These are phyloP conservation scores for Zymoseptoria tritici DNA, from an alignment of 2,329 filamentous ascomycete species.

Conservation along the genomic window DNA sequence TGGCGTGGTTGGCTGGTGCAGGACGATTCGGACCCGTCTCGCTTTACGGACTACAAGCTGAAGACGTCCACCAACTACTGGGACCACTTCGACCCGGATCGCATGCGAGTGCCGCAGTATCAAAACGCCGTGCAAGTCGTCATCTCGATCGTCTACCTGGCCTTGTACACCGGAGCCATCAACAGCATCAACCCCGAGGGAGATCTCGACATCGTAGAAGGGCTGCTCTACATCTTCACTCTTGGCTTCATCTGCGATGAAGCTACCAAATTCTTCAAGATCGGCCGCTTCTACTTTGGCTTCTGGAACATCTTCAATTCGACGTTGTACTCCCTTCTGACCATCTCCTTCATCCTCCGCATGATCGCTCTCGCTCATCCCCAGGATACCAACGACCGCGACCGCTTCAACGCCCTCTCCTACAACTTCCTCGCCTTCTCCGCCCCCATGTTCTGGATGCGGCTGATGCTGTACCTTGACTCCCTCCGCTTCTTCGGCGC, in stretches of 20 bases:
- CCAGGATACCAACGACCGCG: conserved; percentile 37
- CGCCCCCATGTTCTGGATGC: conserved; percentile 94
- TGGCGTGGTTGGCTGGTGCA: conserved; percentile 98
- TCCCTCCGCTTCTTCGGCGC: conserved; percentile 92
- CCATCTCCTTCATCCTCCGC: conserved; percentile 69
- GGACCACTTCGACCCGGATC: conserved; percentile 82
- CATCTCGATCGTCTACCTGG: conserved; percentile 75
- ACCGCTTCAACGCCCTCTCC: conserved; percentile 67
- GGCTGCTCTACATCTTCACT: conserved; percentile 83
- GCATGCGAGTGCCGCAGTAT: conserved; percentile 86
- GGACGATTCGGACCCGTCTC: conserved; percentile 81
- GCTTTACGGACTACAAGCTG: conserved; percentile 79
- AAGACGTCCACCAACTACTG: conserved; percentile 72
- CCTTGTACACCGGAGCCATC: conserved; percentile 80
- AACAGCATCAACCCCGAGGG: conserved; percentile 81
- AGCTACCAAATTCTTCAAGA: conserved; percentile 82
- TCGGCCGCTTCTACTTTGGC: conserved; percentile 80
- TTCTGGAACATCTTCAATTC: conserved; percentile 98
- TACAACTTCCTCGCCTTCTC: conserved; percentile 93
- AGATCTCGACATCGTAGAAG: conserved; percentile 76
- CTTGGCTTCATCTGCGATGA: conserved; percentile 87
- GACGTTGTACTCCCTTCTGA: conserved; percentile 69
- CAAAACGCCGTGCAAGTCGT: conserved; percentile 86
- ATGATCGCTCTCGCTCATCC: conserved; percentile 67
- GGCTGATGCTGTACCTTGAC: conserved; percentile 86